Evolutionary conservation across 2,329 filamentous ascomycete species (phyloP).

Genomic region (Phaeosphaeriaceae sp.): DNA sequence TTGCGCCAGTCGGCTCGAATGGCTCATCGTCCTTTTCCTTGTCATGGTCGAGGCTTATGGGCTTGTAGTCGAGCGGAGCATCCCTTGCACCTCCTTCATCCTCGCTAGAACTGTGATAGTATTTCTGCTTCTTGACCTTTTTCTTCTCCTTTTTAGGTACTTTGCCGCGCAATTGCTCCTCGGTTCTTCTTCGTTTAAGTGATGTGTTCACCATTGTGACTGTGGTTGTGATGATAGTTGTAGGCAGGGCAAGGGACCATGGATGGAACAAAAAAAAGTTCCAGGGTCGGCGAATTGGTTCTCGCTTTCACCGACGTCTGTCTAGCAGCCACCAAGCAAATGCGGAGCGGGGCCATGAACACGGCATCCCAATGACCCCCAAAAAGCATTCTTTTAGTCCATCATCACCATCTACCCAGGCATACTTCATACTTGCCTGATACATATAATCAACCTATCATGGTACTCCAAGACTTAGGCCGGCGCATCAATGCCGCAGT

Average conservation of each 20-base stretch:
- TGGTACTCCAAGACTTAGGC: conserved; percentile 99
- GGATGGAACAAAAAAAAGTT: conserved; percentile 32
- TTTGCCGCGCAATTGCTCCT: conserved; percentile 64
- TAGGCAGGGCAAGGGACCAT: too few relatives aligned
- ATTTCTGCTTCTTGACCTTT: conserved; percentile 67
- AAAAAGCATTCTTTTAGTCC: too few relatives aligned
- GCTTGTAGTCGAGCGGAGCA: conserved; percentile 53
- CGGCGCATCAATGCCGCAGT: conserved; percentile 98
- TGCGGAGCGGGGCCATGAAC: conserved; percentile 19
- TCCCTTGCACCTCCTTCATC: conserved; percentile 49
- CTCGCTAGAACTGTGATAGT: conserved; percentile 70
- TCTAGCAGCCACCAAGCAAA: conserved; percentile 30
- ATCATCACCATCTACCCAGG: conserved; percentile 6
- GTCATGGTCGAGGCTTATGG: conserved; percentile 54
- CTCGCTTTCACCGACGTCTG: conserved; percentile 37
- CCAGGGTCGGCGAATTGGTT: conserved; percentile 28
- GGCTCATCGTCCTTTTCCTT: conserved; percentile 45
- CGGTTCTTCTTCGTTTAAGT: conserved; percentile 64
- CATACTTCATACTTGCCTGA: conserved; percentile 5
- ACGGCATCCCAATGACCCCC: conserved; percentile 27
- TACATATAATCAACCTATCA: conserved; percentile 52
- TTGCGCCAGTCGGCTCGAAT: conserved; percentile 32
- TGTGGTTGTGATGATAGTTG: conserved; percentile 3
- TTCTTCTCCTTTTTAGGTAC: conserved; percentile 60
- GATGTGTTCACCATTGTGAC: conserved; percentile 48